Evolutionary conservation across 805 yeast species (phyloP), one percentile per base, ranked within the genome.

Genomic region (Cyberlindnera mycetangii): DNA sequence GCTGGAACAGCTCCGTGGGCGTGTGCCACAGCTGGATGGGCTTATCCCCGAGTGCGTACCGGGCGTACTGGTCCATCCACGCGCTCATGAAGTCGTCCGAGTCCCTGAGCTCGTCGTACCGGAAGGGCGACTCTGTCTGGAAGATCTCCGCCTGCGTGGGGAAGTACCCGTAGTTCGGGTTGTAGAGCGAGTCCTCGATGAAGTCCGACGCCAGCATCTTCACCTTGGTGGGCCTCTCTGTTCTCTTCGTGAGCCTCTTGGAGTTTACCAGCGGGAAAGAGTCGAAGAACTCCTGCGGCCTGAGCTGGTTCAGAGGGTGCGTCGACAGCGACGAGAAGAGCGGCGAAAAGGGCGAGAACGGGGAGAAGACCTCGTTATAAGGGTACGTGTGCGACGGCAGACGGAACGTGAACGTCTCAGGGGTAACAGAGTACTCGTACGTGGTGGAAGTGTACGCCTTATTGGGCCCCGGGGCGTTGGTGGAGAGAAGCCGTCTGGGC

Each of bases 1-100:
- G 96, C 50, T 81, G 81, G 65, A 88, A 88, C 36, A 88, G 68
- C 62, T 89, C 96, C 0, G 93, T 84, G 1, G 96, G 96, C 0
- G 95, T 88, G 59, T 88, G 95, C 95, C 95, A 88, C 37, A 86
- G 64, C 62, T 88, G 95, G 14, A 79, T 51, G 0, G 48, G 43
- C 37, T 55, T 59, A 47, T 52, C 54, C 18, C 49, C 54, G 19
- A 77, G 78, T 1, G 38, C 27, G 58, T 81, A 83, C 52, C 71
- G 69, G 11, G 68, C 61, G 59, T 84, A 85, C 14, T 84, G 81
- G 18, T 67, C 60, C 27, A 78, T 68, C 96, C 96, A 87, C 32
- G 66, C 68, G 34, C 71, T 73, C 68, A 87, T 69, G 55, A 88
- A 87, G 21, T 80, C 85, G 53, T 87, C 93, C 17, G 78, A 78